These are phyloP conservation scores for Vitis hybrid DNA, from an alignment of 177 flowering plant genomes.

Conservation along the genomic window DNA sequence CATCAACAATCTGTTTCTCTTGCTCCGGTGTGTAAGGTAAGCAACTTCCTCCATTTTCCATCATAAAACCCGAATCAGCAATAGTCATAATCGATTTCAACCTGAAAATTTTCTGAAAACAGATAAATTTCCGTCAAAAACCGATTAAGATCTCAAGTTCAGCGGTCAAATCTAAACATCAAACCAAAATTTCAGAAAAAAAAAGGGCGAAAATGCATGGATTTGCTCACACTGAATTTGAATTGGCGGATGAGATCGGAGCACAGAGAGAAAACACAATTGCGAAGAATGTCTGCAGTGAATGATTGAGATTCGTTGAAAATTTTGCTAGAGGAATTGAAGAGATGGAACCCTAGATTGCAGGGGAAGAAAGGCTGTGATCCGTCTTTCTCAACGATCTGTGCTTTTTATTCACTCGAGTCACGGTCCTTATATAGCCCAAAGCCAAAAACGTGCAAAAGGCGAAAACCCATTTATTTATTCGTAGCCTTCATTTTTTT, in stretches of 20 bases:
- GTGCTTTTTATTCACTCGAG: neutral
- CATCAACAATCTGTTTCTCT: constrained; percentile 51
- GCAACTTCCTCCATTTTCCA: constrained; percentile 58
- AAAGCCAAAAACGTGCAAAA: neutral
- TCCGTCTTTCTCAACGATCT: constrained; percentile 22
- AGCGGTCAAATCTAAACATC: neutral
- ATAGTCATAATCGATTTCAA: constrained; percentile 52
- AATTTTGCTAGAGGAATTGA: neutral
- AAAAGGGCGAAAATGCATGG: neutral
- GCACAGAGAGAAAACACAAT: neutral
- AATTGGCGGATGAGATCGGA: constrained; percentile 7
- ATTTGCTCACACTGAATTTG: constrained; percentile 6
- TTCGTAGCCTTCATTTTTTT: too few relatives aligned
- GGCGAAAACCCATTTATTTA: too few relatives aligned
- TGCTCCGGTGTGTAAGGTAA: constrained; percentile 72
- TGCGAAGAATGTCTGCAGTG: neutral
- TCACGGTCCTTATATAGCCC: constrained; percentile 17
- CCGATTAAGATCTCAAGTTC: neutral
- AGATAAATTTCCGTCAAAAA: neutral
- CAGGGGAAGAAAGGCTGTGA: constrained; percentile 2
- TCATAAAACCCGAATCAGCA: constrained; percentile 45
- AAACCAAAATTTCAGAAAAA: neutral
- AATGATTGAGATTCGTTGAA: too few relatives aligned
- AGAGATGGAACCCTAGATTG: constrained; percentile 29
- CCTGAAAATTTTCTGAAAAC: neutral